These are phyloP conservation scores for Boletus smithii DNA, from an alignment of 1,284 basidiomycete genomes.

Conservation along the genomic window DNA sequence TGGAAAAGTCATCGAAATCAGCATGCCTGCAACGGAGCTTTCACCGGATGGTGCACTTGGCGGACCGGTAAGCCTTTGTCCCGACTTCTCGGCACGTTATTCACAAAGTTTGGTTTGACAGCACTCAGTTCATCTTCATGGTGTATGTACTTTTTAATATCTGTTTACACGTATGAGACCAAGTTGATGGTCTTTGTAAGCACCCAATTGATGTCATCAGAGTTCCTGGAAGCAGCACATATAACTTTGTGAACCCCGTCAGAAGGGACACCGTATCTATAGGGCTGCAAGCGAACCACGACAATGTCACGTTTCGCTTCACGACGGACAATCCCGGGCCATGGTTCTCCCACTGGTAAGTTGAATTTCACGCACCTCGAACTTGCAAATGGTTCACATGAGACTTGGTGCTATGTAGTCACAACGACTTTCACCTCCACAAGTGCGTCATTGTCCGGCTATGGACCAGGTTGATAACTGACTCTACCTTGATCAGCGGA, in stretches of 20 bases:
- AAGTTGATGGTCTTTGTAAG: slow-evolving; percentile 14
- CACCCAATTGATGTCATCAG: slow-evolving; percentile 30
- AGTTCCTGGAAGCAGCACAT: slow-evolving; percentile 13
- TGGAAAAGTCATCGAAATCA: slow-evolving; percentile 37
- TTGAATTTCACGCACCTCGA: not conserved
- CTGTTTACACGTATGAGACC: not conserved
- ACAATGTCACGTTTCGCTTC: slow-evolving; percentile 46
- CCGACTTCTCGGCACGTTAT: too few relatives aligned
- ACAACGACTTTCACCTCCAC: slow-evolving; percentile 41
- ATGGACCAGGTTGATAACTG: too few relatives aligned
- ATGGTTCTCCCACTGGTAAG: slow-evolving; percentile 48
- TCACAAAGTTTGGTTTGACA: too few relatives aligned
- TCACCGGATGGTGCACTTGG: slow-evolving; percentile 23
- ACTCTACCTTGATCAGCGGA: slow-evolving; percentile 21
- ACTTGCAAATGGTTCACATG: not conserved
- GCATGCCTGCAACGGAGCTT: slow-evolving; percentile 29
- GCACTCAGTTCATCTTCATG: slow-evolving; percentile 37
- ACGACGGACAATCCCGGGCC: slow-evolving; percentile 46
- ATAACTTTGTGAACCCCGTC: slow-evolving; percentile 30
- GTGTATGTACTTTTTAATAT: slow-evolving; percentile 24
- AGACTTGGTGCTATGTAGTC: too few relatives aligned
- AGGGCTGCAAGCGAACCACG: slow-evolving; percentile 14
- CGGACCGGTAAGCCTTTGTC: slow-evolving; percentile 31
- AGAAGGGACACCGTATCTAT: slow-evolving; percentile 28
- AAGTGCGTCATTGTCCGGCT: slow-evolving; percentile 25